A percentile compares a stretch with the other conserved stretches of the same genome.
Conservation (phyloP, 2,329 filamentous ascomycete species). For the Ophidiomyces ophidiicola region DNA sequence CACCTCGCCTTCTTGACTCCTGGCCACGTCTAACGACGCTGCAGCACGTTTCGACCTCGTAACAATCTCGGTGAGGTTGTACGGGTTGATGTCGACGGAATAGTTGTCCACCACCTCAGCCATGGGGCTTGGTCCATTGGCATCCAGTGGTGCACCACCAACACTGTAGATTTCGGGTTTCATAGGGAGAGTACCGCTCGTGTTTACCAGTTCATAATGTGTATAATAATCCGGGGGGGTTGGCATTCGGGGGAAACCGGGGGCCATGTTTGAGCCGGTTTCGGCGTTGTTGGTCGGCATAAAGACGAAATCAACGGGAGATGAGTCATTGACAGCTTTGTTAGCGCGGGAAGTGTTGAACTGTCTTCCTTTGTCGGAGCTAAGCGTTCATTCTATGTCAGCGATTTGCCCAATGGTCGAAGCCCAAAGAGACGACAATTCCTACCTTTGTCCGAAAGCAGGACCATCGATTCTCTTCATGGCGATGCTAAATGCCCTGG, state of each 20-base stretch:
- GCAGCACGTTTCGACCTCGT: conserved; percentile 29
- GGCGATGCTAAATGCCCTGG: conserved; percentile 44
- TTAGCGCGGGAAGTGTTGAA: conserved; percentile 51
- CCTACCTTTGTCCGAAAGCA: conserved; percentile 22
- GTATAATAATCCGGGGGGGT: conserved; percentile 35
- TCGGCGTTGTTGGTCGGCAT: conserved; percentile 43
- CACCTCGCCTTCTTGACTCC: conserved; percentile 27
- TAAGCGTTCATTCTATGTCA: background rate
- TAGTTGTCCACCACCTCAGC: conserved; percentile 47
- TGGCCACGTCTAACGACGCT: conserved; percentile 21
- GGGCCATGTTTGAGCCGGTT: conserved; percentile 18
- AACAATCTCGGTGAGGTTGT: conserved; percentile 43
- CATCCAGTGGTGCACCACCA: conserved; percentile 31
- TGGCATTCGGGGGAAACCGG: conserved; percentile 37
- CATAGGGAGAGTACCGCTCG: conserved; percentile 29
- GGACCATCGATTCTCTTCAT: conserved; percentile 38
- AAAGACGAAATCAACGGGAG: conserved; percentile 52
- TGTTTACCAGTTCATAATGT: conserved; percentile 18
- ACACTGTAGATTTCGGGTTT: conserved; percentile 47
- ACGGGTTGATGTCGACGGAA: conserved; percentile 44
- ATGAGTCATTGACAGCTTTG: conserved; percentile 46
- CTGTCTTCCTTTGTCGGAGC: conserved; percentile 30
- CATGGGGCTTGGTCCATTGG: conserved; percentile 42
- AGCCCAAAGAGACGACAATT: conserved; percentile 21
- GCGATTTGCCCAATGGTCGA: background rate